Evolutionary conservation across 78 protist species (phyloP).

Genomic region (Pigoraptor vietnamica): DNA sequence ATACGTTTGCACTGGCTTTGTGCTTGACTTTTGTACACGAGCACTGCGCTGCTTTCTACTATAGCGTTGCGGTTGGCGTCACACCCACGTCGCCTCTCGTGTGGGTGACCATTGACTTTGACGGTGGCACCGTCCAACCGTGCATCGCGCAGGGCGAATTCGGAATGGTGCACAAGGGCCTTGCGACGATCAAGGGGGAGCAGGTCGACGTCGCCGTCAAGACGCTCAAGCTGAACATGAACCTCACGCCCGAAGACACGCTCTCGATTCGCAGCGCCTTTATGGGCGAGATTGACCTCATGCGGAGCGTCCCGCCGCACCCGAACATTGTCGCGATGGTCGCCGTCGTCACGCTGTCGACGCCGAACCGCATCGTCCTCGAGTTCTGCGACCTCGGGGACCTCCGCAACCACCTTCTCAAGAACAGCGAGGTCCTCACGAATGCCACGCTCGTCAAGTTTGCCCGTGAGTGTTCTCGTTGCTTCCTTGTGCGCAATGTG

Average conservation of each 20-base stretch:
- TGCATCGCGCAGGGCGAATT: not conserved
- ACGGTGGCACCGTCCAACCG: not conserved
- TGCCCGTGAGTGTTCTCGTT: not conserved
- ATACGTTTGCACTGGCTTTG: no score
- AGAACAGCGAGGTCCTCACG: not conserved
- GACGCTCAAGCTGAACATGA: not conserved
- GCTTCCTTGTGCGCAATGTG: not conserved
- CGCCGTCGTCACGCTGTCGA: not conserved
- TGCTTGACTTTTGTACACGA: no score
- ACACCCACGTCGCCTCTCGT: no score
- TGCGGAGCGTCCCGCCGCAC: not conserved
- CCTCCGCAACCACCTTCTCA: not conserved
- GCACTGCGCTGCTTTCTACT: no score
- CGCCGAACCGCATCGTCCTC: not conserved
- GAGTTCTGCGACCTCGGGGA: not conserved
- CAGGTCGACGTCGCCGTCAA: not conserved
- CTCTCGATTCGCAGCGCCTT: not conserved
- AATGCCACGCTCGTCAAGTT: not conserved
- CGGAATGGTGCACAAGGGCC: not conserved
- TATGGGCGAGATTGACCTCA: not conserved
- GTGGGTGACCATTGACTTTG: not conserved
- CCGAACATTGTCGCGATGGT: not conserved
- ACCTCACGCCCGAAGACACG: not conserved
- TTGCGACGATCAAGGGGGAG: not conserved
- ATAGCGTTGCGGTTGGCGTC: no score